Base-by-base conservation (phyloP, 2,329 filamentous ascomycete genomes). In the Penicillium palitans region DNA sequence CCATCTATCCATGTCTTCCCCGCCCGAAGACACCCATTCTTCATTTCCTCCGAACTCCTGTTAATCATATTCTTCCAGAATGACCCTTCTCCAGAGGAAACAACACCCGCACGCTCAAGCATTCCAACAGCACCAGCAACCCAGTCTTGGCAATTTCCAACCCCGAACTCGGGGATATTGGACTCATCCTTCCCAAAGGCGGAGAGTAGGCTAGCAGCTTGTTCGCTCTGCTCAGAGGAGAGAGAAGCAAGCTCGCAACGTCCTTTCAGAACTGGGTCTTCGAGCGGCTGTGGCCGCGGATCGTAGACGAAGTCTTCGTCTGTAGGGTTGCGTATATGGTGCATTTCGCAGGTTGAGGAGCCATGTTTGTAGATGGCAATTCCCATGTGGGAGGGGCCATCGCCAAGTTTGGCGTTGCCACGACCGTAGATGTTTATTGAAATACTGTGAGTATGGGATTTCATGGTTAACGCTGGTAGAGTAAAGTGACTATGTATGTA, bases 41-140 rank as follows among this genome's bases (percentile, higher is more conserved):
- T 51, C 48, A 51, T 51, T 29, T 51, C 48, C 24, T 40, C 48
- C 13, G 35, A 51, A 17, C 35, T 51, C 7, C 12, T 37, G 10
- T 51, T 51, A 12, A 51, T 29, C 48, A 51, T 51, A 15, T 35
- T 51, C 48, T 51, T 51, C 48, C 48, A 51, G 17, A 50, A 50
- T 17, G 4, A 7, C 24, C 24, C 17, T 29, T 51, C 48, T 15
- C 48, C 35, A 7, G 35, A 29, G 6, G 48, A 19, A 21, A 51
- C 24, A 29, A 40, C 7, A 40, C 48, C 17, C 5, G 48, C 35
- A 4, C 21, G 4, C 35, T 51, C 48, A 51, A 51, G 48, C 24
- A 29, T 51, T 29, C 24, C 15, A 29, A 40, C 48, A 19, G 48
- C 35, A 15, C 35, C n/a, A 29, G 48, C 35, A 19, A 51, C 24